Evolutionary conservation across 140 eudicot species (phyloP).

Genomic region (Anethum foeniculum): DNA sequence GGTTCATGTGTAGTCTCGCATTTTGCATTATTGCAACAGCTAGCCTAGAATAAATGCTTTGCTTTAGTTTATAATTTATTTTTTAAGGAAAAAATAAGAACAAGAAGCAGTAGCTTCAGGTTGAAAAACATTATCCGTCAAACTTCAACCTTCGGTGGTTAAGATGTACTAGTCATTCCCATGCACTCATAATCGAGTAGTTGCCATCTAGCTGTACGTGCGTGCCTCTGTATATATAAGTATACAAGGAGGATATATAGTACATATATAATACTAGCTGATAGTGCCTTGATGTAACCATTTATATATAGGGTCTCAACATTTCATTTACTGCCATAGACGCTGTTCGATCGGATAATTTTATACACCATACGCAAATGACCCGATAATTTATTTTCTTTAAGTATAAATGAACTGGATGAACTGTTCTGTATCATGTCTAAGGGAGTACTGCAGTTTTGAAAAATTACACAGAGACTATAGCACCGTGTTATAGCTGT

Average conservation of each 20-base stretch:
- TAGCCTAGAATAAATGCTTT: not conserved
- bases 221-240: not conserved
- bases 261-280: too few relatives aligned
- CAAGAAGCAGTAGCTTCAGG: not conserved
- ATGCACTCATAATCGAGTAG: not conserved
- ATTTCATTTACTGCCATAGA: too few relatives aligned
- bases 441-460: too few relatives aligned
- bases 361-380: too few relatives aligned
- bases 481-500: not conserved
- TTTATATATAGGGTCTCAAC: too few relatives aligned
- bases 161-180: slow-evolving; percentile 1
- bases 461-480: too few relatives aligned
- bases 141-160: not conserved
- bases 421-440: too few relatives aligned
- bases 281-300: not conserved
- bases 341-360: too few relatives aligned
- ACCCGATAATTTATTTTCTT: too few relatives aligned
- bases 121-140: slow-evolving; percentile 1
- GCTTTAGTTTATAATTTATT: too few relatives aligned
- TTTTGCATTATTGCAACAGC: not conserved
- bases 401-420: too few relatives aligned
- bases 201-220: not conserved
- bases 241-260: not conserved
- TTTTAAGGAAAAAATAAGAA: not conserved
- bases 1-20: not conserved